Percentiles rank a stretch among this genome's conserved stretches.
Evolutionary conservation across 1,139 yeast species (phyloP).

Genomic region (Nakaseomyces uthaithaninus): DNA sequence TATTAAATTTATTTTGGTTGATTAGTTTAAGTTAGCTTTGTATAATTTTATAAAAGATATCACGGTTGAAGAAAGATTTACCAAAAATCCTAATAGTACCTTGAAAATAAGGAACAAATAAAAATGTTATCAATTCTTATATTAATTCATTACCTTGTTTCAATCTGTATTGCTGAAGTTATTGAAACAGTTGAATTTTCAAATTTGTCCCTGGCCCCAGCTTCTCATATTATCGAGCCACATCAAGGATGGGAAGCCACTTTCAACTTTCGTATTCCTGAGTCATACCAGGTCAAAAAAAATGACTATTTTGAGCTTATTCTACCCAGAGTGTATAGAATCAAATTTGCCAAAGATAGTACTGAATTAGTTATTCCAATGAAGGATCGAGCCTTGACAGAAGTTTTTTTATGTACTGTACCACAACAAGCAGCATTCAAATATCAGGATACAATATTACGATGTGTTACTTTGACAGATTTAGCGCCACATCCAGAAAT

Average conservation of each 20-base stretch:
- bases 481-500: constrained; percentile 19
- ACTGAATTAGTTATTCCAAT: constrained; percentile 15
- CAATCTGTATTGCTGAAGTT: constrained; percentile 15
- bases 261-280: constrained; percentile 25
- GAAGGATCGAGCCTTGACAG: constrained; percentile 19
- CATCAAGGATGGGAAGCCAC: constrained; percentile 31
- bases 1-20: no score
- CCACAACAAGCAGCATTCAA: constrained; percentile 32
- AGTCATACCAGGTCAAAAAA: constrained; percentile 16
- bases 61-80: no score
- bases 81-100: no score
- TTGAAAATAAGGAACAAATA: no score
- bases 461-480: constrained; percentile 25
- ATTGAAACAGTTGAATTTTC: constrained; percentile 16
- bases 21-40: no score
- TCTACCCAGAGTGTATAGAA: constrained; percentile 31
- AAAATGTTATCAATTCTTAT: neutral
- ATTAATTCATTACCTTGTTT: neutral
- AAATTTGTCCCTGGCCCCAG: constrained; percentile 19
- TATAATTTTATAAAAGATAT: no score
- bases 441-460: constrained; percentile 23
- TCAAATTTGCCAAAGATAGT: constrained; percentile 26
- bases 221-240: constrained; percentile 22
- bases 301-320: constrained; percentile 27
- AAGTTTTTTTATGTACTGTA: constrained; percentile 29